Evolutionary conservation across 305 asterid species (phyloP), one percentile per base, ranked within the genome.

Genomic region (Fraxinus albicans): DNA sequence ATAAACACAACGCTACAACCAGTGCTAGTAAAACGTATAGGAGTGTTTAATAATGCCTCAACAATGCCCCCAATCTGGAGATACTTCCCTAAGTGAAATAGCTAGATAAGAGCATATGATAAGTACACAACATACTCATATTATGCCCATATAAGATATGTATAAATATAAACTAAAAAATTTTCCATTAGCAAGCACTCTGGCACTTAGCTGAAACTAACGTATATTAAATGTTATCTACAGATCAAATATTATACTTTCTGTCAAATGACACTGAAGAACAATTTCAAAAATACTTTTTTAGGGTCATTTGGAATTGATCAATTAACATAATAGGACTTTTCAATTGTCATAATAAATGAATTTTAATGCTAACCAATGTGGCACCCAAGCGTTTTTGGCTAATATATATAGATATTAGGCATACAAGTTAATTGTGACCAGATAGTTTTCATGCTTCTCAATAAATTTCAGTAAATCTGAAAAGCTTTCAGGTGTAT

Each of bases 11-110:
- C 47, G 77, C 13, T 50, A 79, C 78, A 76, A 76, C 33, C 23
- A 35, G 77, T 33, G 65, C 83, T 50, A 33, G 75, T n/a, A 76
- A 82, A 77, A 19, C 50, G 69, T 36, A 53, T 40, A 60, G 40
- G 75, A 27, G 8, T 23, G 36, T 4, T 31, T 69, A 29, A 27
- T 69, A 69, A 13, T 69, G 40, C 75, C 75, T 69, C 40, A 12
- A 69, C 8, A 13, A 31, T 15, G 9, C 75, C 34, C 40, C 21
- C n/a, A 69, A 69, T 69, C 40, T 13, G 9, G 75, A 69, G 75
- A 69, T 31, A 69, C 74, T 67, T 10, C 10, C 21, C 4, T 5
- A 5, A 29, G 40, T 13, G 38, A 4, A 5, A 69, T 29, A 69
- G 75, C 75, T 69, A 69, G 38, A 29, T 69, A 69, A 29, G 40